Evolutionary conservation across 345 rosid species (phyloP), one percentile per base, ranked within the genome.

Genomic region (Lagerstroemia speciosa): DNA sequence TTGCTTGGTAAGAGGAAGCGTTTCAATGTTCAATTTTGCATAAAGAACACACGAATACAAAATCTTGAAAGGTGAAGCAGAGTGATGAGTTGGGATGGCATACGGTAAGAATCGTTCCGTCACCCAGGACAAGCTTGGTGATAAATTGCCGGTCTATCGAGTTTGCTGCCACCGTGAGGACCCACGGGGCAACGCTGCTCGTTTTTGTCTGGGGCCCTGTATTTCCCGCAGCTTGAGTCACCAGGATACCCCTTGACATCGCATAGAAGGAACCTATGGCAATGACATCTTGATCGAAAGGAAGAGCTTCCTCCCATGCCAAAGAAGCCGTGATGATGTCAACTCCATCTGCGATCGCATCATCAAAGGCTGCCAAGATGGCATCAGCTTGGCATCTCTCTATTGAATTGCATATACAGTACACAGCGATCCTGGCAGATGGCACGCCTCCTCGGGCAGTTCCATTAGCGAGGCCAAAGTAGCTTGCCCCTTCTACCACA

Each of bases 281-380:
- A 2, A 73, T 63, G 0, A 73, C 2, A 36, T 85, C 87, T 0
- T 1, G 0, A 8, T 58, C 69, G 0, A 80, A 73, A 0, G 19
- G 62, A 0, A 0, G 0, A 14, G 71, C 15, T 0, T 0, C 0
- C 0, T 0, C 0, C 2, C 2, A 0, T 9, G 77, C 84, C 0
- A 79, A 0, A 6, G 87, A 85, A 9, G 79, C 17, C 31, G 80
- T 63, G 37, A 85, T 61, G 15, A 85, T 22, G 61, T 85, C 91
- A 1, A 86, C 89, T 30, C 85, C 87, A 50, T 85, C 92, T 2
- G 88, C 85, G 9, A 89, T 87, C 0, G 90, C 89, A 48, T 89
- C 96, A 45, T 85, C 96, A 19, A 85, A 87, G 0, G 79, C 89
- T 19, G 81, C 77, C 62, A 85, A 58, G 17, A 85, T 1, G 19